phyloP scores from a whole-genome alignment of 1,284 basidiomycete species.

The Ganoderma sinense region DNA sequence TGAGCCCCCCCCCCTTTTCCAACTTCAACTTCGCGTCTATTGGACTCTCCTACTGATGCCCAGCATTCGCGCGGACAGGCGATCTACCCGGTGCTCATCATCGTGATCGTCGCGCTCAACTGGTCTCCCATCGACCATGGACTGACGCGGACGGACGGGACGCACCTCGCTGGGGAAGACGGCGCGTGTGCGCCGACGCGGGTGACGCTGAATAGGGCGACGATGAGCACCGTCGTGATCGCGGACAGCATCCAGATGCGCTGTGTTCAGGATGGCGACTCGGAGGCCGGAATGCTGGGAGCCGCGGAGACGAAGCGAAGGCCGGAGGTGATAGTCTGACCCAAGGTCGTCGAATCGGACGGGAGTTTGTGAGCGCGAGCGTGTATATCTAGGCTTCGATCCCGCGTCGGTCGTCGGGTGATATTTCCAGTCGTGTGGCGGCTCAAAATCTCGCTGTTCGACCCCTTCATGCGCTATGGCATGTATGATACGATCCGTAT shows the following conservation, averaged over 20 bases:
- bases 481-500: background rate
- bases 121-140: conserved; percentile 3
- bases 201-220: background rate
- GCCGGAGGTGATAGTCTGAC: too few relatives aligned
- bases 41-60: too few relatives aligned
- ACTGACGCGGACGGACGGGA: background rate
- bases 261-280: background rate
- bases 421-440: too few relatives aligned
- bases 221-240: background rate
- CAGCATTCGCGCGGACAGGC: background rate
- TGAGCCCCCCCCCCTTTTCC: background rate
- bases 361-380: too few relatives aligned
- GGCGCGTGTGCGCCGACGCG: background rate
- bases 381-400: too few relatives aligned
- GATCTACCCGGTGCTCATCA: conserved; percentile 9
- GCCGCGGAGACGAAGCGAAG: background rate
- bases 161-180: background rate
- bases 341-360: too few relatives aligned
- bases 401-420: too few relatives aligned
- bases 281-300: background rate
- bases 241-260: background rate
- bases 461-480: too few relatives aligned
- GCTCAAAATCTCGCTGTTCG: too few relatives aligned
- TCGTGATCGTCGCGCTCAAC: conserved; percentile 10
- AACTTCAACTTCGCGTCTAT: too few relatives aligned